Evolutionary conservation across 768 basidiomycete genomes (phyloP).

Genomic region (Hemileccinum rubropunctum): DNA sequence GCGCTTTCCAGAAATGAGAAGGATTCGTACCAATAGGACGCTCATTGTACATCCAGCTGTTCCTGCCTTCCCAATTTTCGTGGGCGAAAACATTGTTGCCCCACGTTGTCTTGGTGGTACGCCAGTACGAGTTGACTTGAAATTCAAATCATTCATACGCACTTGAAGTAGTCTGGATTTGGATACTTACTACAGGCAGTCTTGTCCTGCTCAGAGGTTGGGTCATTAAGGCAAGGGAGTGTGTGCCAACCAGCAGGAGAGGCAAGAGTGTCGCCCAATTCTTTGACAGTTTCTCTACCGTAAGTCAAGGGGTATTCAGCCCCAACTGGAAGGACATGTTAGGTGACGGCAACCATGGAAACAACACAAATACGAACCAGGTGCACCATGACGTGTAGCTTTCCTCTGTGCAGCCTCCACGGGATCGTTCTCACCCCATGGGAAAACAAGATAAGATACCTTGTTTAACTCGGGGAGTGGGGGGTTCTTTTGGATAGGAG

Average conservation of each 20-base stretch:
- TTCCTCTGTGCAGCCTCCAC: slow-evolving; percentile 39
- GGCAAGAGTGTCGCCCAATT: slow-evolving; percentile 74
- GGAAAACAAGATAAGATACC: slow-evolving; percentile 68
- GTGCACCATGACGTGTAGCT: slow-evolving; percentile 11
- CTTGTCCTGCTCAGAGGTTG: slow-evolving; percentile 31
- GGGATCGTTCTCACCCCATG: slow-evolving; percentile 88
- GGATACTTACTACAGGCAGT: slow-evolving; percentile 8
- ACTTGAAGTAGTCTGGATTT: no score
- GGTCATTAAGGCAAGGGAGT: slow-evolving; percentile 70
- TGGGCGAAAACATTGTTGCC: slow-evolving; percentile 94
- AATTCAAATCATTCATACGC: slow-evolving; percentile 1
- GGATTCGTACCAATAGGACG: slow-evolving; percentile 57
- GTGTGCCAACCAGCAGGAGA: slow-evolving; percentile 93
- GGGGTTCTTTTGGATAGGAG: slow-evolving; percentile 11
- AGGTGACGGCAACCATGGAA: background rate
- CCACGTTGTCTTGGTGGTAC: slow-evolving; percentile 78
- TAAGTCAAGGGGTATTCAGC: slow-evolving; percentile 13
- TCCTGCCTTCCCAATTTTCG: slow-evolving; percentile 85
- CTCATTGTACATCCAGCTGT: slow-evolving; percentile 65
- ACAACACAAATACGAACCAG: slow-evolving; percentile 6
- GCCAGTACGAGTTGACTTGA: slow-evolving; percentile 38
- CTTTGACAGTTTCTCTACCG: slow-evolving; percentile 42
- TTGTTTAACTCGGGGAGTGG: slow-evolving; percentile 22
- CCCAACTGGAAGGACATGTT: background rate
- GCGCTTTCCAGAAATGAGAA: background rate